These are phyloP conservation scores for Aegilops tauschii DNA, from an alignment of 176 grass and related monocot genomes.

Conservation along the genomic window DNA sequence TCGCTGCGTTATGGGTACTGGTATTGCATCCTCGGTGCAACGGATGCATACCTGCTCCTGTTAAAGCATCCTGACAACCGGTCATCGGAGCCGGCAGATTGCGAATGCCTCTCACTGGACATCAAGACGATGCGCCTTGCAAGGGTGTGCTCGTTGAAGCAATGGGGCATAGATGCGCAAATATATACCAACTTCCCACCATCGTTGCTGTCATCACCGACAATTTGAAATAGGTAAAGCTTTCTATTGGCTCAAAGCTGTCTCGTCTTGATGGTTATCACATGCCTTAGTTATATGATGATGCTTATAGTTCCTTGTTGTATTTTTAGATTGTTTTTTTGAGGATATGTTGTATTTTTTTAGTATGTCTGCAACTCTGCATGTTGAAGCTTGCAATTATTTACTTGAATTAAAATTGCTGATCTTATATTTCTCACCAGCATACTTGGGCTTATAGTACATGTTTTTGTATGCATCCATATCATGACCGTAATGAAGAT, in stretches of 20 bases:
- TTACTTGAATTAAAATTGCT: neutral
- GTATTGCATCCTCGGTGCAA: slow-evolving; percentile 19
- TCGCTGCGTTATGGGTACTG: neutral
- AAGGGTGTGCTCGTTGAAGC: slow-evolving; percentile 1
- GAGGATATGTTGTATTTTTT: no score
- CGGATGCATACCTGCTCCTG: slow-evolving; percentile 15
- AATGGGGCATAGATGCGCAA: neutral
- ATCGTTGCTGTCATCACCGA: neutral
- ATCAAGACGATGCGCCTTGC: slow-evolving; percentile 19
- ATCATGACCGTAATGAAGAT: neutral
- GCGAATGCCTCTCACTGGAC: slow-evolving; percentile 25
- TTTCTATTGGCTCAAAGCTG: neutral
- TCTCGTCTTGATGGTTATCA: neutral
- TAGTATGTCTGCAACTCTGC: neutral
- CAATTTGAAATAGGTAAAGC: neutral
- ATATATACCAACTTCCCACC: slow-evolving; percentile 31
- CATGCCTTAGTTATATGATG: neutral
- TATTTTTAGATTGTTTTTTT: neutral
- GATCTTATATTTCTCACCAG: neutral
- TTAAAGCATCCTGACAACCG: neutral
- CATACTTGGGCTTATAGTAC: neutral
- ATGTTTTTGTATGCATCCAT: neutral
- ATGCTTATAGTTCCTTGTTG: slow-evolving; percentile 1
- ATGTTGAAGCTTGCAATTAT: neutral
- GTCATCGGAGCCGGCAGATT: neutral